Evolutionary conservation across 2,329 filamentous ascomycete genomes (phyloP).

Genomic region (Nemania serpens): DNA sequence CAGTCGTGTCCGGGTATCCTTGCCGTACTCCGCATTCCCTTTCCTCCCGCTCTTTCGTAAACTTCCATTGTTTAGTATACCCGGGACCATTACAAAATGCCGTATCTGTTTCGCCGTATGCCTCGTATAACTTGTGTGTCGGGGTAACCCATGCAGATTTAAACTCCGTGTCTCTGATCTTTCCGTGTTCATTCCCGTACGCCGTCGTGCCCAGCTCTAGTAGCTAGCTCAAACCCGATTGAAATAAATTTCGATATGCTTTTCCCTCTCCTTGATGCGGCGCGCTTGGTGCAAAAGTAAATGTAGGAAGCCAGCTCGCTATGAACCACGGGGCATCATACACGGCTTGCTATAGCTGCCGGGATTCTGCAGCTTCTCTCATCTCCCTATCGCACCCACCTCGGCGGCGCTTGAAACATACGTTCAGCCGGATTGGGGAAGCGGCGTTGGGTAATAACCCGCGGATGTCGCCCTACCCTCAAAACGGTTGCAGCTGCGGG

Average conservation of each 20-base stretch:
- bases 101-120: constrained; percentile 36
- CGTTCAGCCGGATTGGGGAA: constrained; percentile 50
- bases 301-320: constrained; percentile 22
- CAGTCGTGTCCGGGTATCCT: constrained; percentile 38
- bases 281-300: constrained; percentile 32
- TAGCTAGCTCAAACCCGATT: constrained; percentile 22
- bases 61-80: constrained; percentile 40
- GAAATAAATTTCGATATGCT: constrained; percentile 36
- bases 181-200: constrained; percentile 33
- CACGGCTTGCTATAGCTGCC: constrained; percentile 21
- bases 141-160: constrained; percentile 29
- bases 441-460: constrained; percentile 60
- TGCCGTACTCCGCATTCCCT: constrained; percentile 34
- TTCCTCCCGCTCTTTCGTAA: constrained; percentile 29
- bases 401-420: not conserved
- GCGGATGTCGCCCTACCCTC: constrained; percentile 57
- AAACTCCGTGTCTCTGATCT: constrained; percentile 28
- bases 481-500: constrained; percentile 54
- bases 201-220: constrained; percentile 31
- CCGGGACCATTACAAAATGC: constrained; percentile 31
- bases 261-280: constrained; percentile 35
- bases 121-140: constrained; percentile 28
- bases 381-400: constrained; percentile 5
- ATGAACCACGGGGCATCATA: constrained; percentile 25
- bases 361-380: constrained; percentile 9